These are phyloP conservation scores for Claviceps capensis DNA, from an alignment of 2,329 filamentous ascomycete genomes.

Conservation along the genomic window DNA sequence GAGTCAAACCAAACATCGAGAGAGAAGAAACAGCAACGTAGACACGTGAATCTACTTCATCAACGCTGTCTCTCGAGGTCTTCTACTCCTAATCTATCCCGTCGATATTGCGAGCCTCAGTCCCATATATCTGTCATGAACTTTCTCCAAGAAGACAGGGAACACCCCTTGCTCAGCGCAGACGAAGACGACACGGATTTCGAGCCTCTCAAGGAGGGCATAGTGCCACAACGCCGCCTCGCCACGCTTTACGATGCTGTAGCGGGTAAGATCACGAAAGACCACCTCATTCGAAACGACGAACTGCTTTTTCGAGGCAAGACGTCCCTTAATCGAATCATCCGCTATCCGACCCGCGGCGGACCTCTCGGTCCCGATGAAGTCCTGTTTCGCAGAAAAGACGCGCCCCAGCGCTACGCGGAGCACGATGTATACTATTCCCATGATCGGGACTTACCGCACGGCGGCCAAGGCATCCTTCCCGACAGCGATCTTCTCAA, in stretches of 20 bases:
- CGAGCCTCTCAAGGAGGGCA: conserved; percentile 1
- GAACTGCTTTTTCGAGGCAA: not conserved
- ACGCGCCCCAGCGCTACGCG: conserved; percentile 52
- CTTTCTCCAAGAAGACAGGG: not conserved
- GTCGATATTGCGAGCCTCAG: not conserved
- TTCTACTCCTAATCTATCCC: not conserved
- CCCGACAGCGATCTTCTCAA: conserved; percentile 59
- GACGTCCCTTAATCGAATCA: conserved; percentile 1
- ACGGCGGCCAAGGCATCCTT: conserved; percentile 33
- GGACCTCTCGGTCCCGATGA: conserved; percentile 49
- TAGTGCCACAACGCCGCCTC: conserved; percentile 15
- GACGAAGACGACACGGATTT: conserved; percentile 3
- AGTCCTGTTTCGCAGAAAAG: conserved; percentile 50
- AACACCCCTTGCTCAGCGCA: conserved; percentile 2
- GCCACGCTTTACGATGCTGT: conserved; percentile 61
- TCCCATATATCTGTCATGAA: not conserved
- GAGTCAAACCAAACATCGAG: not conserved
- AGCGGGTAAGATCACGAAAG: conserved; percentile 28
- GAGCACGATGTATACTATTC: conserved; percentile 62
- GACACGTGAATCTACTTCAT: not conserved
- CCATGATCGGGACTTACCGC: conserved; percentile 39
- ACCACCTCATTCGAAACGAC: conserved; percentile 11
- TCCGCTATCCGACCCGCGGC: conserved; percentile 15
- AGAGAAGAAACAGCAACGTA: not conserved
- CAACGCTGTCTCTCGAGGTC: no score